These are phyloP conservation scores for Sphaerulina musiva DNA, from an alignment of 2,329 filamentous ascomycete species.

Conservation along the genomic window DNA sequence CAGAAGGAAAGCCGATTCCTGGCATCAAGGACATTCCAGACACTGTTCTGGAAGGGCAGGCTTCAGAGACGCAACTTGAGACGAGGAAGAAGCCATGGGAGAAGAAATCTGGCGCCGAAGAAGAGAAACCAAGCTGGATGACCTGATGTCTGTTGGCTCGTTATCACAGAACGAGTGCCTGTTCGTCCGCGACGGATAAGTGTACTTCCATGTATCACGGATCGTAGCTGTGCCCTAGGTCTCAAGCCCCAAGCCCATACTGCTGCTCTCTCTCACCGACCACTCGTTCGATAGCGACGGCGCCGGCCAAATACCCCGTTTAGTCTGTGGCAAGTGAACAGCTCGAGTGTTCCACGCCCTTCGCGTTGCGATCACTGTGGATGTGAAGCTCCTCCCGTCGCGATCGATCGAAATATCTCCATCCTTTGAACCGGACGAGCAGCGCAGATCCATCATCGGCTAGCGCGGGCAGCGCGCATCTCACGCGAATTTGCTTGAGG, in stretches of 20 bases:
- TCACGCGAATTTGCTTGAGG: too few species aligned
- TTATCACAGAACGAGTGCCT: neutral
- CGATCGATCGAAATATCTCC: too few species aligned
- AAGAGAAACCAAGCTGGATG: constrained; percentile 26
- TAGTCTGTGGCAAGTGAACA: neutral
- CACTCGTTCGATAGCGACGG: neutral
- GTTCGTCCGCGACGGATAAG: neutral
- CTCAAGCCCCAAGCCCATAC: neutral
- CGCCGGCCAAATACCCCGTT: neutral
- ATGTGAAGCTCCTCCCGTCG: neutral
- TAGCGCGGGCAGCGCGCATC: too few species aligned
- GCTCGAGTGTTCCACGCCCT: neutral
- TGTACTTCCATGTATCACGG: neutral
- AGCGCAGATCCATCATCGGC: too few species aligned
- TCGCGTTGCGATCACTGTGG: neutral
- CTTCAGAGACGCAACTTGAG: constrained; percentile 49
- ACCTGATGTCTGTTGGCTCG: constrained; percentile 12
- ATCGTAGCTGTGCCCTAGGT: neutral
- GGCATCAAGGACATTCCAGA: constrained; percentile 83
- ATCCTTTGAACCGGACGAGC: too few species aligned
- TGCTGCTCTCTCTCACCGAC: neutral
- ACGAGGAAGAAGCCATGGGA: constrained; percentile 74
- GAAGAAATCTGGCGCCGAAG: constrained; percentile 40
- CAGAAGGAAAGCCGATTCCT: constrained; percentile 72
- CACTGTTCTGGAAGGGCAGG: constrained; percentile 65